phyloP scores from a whole-genome alignment of 169 alveolate species.

The Plasmodium fragile region DNA sequence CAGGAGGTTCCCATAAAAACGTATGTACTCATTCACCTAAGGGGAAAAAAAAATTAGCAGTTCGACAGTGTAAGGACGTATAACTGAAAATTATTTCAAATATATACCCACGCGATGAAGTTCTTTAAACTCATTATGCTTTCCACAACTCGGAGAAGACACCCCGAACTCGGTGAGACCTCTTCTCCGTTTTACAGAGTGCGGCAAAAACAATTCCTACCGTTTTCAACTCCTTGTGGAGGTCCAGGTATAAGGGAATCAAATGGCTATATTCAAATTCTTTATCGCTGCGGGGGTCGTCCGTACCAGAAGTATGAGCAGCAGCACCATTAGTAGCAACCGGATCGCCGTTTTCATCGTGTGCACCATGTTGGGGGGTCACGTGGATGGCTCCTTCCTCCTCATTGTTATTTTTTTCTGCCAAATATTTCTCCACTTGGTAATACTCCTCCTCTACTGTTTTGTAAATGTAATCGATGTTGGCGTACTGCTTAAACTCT shows the following conservation, averaged over 20 bases:
- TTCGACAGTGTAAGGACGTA: neutral
- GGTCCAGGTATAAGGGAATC: conserved; percentile 48
- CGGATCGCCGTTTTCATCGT: conserved; percentile 12
- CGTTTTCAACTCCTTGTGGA: conserved; percentile 68
- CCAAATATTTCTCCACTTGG: conserved; percentile 36
- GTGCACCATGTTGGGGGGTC: neutral
- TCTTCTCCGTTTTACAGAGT: neutral
- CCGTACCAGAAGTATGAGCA: neutral
- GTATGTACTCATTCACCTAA: conserved; percentile 61
- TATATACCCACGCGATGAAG: neutral
- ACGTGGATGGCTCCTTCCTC: neutral
- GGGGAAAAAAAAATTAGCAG: neutral
- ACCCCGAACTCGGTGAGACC: neutral
- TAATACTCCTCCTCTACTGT: conserved; percentile 54
- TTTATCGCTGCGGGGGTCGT: neutral
- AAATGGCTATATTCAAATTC: conserved; percentile 44
- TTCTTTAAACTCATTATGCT: neutral
- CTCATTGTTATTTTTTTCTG: neutral
- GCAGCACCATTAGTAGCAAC: no score
- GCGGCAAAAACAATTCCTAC: neutral
- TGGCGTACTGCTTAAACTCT: conserved; percentile 62
- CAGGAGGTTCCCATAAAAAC: conserved; percentile 67
- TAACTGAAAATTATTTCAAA: neutral
- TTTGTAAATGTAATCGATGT: conserved; percentile 62
- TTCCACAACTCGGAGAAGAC: neutral